These are phyloP conservation scores for Spathaspora arborariae DNA, from an alignment of 805 yeast genomes.

Conservation along the genomic window DNA sequence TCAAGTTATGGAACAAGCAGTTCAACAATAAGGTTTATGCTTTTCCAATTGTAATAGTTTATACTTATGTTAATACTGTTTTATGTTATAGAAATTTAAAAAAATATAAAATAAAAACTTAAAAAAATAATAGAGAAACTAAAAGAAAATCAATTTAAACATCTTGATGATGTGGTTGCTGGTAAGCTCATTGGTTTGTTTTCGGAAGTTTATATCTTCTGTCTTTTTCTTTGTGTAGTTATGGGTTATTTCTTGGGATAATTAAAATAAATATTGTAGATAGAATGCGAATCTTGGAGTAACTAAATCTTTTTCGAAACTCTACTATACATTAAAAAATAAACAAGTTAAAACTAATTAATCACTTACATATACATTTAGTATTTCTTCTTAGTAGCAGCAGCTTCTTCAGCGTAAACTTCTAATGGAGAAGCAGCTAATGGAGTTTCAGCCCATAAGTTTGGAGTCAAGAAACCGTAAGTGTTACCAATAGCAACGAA, in stretches of 20 bases:
- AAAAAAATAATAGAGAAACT: neutral
- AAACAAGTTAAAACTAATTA: conserved; percentile 1
- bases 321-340: conserved; percentile 1
- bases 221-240: neutral
- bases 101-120: neutral
- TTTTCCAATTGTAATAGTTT: neutral
- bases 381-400: conserved; percentile 71
- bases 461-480: conserved; percentile 99
- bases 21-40: conserved; percentile 13
- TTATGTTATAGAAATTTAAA: neutral
- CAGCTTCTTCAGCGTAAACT: conserved; percentile 83
- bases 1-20: conserved; percentile 65
- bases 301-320: neutral
- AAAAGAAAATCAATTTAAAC: neutral
- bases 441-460: conserved; percentile 90
- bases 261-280: neutral
- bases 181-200: neutral
- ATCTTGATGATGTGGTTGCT: neutral
- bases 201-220: neutral
- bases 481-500: conserved; percentile 99
- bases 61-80: neutral
- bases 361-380: conserved; percentile 34
- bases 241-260: neutral
- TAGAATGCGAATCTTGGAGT: conserved; percentile 3
- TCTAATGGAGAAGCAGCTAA: conserved; percentile 93